Evolutionary conservation across 2,329 filamentous ascomycete genomes (phyloP), one percentile per base, ranked within the genome.

Genomic region (Didymella arachidicola): DNA sequence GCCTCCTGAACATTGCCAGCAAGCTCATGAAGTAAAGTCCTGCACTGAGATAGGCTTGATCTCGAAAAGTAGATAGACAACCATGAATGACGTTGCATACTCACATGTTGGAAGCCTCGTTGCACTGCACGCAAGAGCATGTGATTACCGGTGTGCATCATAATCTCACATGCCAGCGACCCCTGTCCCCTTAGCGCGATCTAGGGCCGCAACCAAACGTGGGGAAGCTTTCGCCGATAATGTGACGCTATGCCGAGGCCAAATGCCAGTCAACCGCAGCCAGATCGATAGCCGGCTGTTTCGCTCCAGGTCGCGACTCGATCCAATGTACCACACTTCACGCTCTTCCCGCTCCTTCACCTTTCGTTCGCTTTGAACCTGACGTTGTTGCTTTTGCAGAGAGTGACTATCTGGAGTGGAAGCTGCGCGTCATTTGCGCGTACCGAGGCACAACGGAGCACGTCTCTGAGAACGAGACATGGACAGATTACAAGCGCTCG

Each of bases 1-100:
- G 85, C 2, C 69, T 89, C 58, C 81, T 87, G 79, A 77, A 78
- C 53, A 66, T 88, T 72, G 87, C 87, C 8, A 83, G 82, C 73
- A 89, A 89, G 77, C 88, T 89, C 73, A 87, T 75, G 70, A 73
- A 72, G 64, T 76, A 76, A 63, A 60, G 26, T 2, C 22, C 11
- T 41, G 22, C 42, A 18, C 36, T 18, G 4, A 8, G 16, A 39
- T 14, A 39, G 32, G 39, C 41, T 36, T 19, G 3, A 34, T 36
- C 25, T 30, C 10, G 16, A 26, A 50, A 26, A 41, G 26, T 18
- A 39, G 29, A 27, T 39, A 56, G 30, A 44, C 7, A 18, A 27
- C 18, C 29, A 39, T 19, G 18, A 38, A 8, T 19, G 11, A 25
- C 14, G n/a, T 27, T 27, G 16, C 25, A 26, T 26, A 26, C 12